A percentile compares a stretch with the other conserved stretches of the same genome.
Conservation (phyloP, 2,329 filamentous ascomycete genomes). For the Hymenoscyphus salicellus region DNA sequence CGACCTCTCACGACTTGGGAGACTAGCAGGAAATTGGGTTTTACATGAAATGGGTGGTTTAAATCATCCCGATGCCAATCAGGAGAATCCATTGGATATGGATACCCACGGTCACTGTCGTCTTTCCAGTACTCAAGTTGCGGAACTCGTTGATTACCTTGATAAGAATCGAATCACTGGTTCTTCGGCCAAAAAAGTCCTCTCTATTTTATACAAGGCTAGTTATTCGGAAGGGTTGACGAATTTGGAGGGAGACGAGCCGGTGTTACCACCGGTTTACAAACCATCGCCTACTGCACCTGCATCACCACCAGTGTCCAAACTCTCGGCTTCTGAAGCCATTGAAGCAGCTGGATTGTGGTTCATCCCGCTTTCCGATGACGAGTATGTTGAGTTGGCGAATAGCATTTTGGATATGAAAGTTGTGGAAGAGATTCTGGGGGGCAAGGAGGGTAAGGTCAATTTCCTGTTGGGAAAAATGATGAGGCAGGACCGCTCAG, state of each 20-base stretch:
- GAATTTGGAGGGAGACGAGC: no score
- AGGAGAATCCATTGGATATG: constrained; percentile 28
- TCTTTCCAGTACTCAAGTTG: constrained; percentile 36
- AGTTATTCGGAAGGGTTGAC: no score
- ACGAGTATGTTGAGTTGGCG: constrained; percentile 56
- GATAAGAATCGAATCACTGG: constrained; percentile 48
- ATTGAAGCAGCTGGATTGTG: constrained; percentile 55
- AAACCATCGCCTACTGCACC: no score
- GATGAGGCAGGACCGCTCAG: constrained; percentile 58
- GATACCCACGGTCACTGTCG: constrained; percentile 28
- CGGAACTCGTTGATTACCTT: constrained; percentile 44
- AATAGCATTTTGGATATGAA: constrained; percentile 51
- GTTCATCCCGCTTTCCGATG: constrained; percentile 51
- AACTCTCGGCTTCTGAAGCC: neutral
- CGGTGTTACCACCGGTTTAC: no score
- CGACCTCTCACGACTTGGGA: constrained; percentile 37
- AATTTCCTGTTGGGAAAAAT: constrained; percentile 69
- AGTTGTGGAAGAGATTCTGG: constrained; percentile 58
- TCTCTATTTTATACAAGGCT: constrained; percentile 55
- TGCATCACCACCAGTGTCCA: neutral
- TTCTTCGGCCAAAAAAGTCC: constrained; percentile 57
- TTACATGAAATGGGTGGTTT: constrained; percentile 73
- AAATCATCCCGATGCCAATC: constrained; percentile 45
- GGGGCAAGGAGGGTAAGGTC: constrained; percentile 61
- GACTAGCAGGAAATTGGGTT: constrained; percentile 62